Evolutionary conservation across 1,284 basidiomycete genomes (phyloP), one percentile per base, ranked within the genome.

Genomic region (Sphagnurus paluster): DNA sequence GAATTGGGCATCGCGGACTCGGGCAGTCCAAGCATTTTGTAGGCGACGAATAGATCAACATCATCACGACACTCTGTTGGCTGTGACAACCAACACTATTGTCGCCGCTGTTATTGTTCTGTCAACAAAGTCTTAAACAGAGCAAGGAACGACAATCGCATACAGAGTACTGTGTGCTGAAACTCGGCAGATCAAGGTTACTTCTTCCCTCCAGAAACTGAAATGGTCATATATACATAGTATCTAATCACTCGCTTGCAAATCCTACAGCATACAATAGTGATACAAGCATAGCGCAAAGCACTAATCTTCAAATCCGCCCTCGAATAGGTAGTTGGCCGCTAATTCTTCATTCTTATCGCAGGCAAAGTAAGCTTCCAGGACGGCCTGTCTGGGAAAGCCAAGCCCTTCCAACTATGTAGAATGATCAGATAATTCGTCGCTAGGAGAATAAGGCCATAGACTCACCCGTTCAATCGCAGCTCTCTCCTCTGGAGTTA

Each of bases 271-370:
- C 29, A 23, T 17, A 42, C 37, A 42, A 30, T 40, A 43, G 38
- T 14, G 19, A 38, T 42, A 39, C 40, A 52, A 21, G 24, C 26
- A 16, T 17, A 20, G 16, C 13, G 14, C 42, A 14, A 30, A 28
- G 25, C 45, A 39, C 52, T 53, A 63, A 36, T 84, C 82, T 2
- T 87, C 86, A 57, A 83, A 87, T 26, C 72, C 72, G 50, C 72
- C 66, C 55, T 95, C 93, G 57, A 95, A 94, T 59, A 95, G 68
- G 60, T 86, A 95, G 63, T 95, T 96, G 16, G 94, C 94, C 2
- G 94, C 93, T 33, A 95, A 70, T 65, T 96, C 93, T 69, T 98
- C 94, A 62, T 98, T 93, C 77, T 91, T 94, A 66, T 93, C 94
- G 66, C 93, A 97, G 4, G 86, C 85, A 69, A 93, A 80, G 70